Base-by-base conservation (phyloP, 2,329 filamentous ascomycete species). In the Exophiala bonariae region DNA sequence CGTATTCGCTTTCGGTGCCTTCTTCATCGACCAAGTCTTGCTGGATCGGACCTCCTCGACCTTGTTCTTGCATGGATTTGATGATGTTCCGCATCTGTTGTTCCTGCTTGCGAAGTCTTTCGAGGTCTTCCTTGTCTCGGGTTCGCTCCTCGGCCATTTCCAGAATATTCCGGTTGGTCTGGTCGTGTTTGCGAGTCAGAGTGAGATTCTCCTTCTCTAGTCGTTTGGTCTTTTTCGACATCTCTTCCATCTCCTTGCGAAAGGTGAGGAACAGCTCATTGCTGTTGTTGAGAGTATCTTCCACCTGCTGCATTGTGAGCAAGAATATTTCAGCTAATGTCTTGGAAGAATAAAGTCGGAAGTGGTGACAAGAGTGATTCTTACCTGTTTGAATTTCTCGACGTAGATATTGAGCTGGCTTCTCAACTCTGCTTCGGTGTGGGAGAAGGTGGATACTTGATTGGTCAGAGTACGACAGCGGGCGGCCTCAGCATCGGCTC, bases 301-400 rank as follows among this genome's bases (percentile, higher is more conserved):
- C 92, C 66, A 97, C 92, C 92, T 97, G 75, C 71, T 69, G 55
- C 43, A 52, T 45, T 51, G 52, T 55, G 49, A 59, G 52, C 44
- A 52, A 54, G 54, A 51, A 56, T 36, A 47, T 49, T 51, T 47
- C 47, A 50, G 52, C 43, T 41, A 46, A 36, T 52, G 48, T 54
- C 52, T 52, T 49, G 48, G 54, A 50, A 61, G 56, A 36, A 40
- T 57, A 56, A 59, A 40, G 52, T 55, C 46, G 48, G 51, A 59
- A n/a, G n/a, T 44, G 46, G 45, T 57, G 48, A 56, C 58, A 43
- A 47, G 49, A 44, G 39, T 22, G 16, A 55, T 45, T 68, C 80
- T 69, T 81, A 96, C 92, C 87, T 99, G 93, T 76, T 97, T 97
- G 73, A 97, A 97, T 73, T 97, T 99, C 66, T 99, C 93, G 19